phyloP scores from a whole-genome alignment of 768 basidiomycete genomes.

The Collybia mongolica region DNA sequence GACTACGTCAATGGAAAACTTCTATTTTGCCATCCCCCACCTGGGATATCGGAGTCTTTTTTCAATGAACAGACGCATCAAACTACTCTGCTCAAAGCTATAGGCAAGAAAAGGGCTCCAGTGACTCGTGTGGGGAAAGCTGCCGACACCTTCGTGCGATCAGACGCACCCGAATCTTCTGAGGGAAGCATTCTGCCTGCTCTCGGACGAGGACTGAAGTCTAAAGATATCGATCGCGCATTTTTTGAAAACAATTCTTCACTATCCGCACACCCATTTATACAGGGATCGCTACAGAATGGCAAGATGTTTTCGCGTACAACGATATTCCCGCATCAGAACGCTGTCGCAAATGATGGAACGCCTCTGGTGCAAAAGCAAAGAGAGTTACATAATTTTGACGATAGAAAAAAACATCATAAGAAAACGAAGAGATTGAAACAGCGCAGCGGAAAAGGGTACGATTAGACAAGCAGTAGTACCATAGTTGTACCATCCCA shows the following conservation, averaged over 20 bases:
- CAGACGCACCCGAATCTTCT: constrained; percentile 24
- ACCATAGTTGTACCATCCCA: too few relatives aligned
- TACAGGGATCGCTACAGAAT: constrained; percentile 55
- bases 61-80: constrained; percentile 79
- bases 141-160: constrained; percentile 77
- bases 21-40: constrained; percentile 89
- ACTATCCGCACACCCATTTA: constrained; percentile 58
- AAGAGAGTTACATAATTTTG: constrained; percentile 37
- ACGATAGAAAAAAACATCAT: constrained; percentile 78
- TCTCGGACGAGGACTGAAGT: constrained; percentile 47
- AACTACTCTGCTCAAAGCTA: constrained; percentile 53
- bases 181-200: constrained; percentile 23
- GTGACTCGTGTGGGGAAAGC: constrained; percentile 80
- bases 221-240: constrained; percentile 70
- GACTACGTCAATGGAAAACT: constrained; percentile 97
- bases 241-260: constrained; percentile 70
- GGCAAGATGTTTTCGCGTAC: constrained; percentile 64
- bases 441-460: constrained; percentile 91
- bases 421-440: constrained; percentile 82
- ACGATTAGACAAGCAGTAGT: constrained; percentile 47
- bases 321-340: constrained; percentile 81
- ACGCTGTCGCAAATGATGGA: constrained; percentile 76
- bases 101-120: constrained; percentile 88
- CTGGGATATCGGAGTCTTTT: constrained; percentile 54
- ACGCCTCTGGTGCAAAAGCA: constrained; percentile 47